Evolutionary conservation across 306 rosid species (phyloP).

Genomic region (Ceratonia siliqua): DNA sequence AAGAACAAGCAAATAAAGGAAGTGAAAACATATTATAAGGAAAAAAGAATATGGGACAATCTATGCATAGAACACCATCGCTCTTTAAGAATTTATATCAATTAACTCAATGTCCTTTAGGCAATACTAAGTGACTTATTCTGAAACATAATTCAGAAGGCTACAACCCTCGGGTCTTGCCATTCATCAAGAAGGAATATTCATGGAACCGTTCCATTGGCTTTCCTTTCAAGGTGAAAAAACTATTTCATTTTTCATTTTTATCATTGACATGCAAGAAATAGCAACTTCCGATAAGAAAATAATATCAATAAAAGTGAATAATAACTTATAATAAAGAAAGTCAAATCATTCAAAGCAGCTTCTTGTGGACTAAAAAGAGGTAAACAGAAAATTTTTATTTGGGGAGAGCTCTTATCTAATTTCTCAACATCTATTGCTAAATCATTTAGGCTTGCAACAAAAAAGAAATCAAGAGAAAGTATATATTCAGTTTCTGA

Average conservation of each 20-base stretch:
- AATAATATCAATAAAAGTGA: background rate
- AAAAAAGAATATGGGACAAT: slow-evolving; percentile 8
- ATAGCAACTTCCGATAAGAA: background rate
- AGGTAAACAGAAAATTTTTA: background rate
- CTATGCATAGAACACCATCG: background rate
- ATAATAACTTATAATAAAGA: background rate
- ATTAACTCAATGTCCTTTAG: background rate
- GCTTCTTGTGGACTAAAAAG: background rate
- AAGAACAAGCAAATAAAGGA: background rate
- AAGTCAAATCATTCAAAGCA: background rate
- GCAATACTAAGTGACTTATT: background rate
- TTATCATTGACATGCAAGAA: background rate
- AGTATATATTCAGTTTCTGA: background rate
- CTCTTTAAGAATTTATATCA: background rate
- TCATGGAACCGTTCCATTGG: background rate
- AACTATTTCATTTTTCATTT: background rate
- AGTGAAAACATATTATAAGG: background rate
- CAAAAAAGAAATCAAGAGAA: slow-evolving; percentile 18
- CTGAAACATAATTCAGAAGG: background rate
- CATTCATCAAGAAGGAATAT: background rate
- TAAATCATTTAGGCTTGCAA: background rate
- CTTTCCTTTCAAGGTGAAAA: background rate
- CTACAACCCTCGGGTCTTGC: background rate
- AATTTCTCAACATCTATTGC: slow-evolving; percentile 6
- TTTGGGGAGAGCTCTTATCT: background rate